A percentile compares a stretch with the other conserved stretches of the same genome.
phyloP scores from a whole-genome alignment of 2,329 filamentous ascomycete species.

The Colletotrichum salicis region DNA sequence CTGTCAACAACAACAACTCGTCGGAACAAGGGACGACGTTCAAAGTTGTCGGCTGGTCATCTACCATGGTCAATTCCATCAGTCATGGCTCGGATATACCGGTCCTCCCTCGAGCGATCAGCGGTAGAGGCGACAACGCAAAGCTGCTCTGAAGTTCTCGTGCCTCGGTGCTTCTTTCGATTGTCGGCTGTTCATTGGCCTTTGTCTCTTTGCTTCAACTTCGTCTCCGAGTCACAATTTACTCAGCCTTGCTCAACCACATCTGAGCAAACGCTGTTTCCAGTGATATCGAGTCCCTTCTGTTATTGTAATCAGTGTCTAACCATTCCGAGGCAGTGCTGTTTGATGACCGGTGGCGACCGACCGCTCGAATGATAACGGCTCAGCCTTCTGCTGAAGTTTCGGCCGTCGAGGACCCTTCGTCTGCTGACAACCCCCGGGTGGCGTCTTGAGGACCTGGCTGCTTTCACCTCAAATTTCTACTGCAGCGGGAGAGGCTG shows the following conservation, averaged over 20 bases:
- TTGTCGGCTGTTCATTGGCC: not conserved
- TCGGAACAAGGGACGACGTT: not conserved
- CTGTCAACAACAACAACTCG: not conserved
- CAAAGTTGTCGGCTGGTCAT: not conserved
- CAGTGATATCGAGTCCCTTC: not conserved
- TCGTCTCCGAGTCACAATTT: not conserved
- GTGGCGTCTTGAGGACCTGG: not conserved
- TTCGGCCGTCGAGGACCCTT: not conserved
- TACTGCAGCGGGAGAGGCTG: constrained; percentile 3
- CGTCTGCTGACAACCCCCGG: not conserved
- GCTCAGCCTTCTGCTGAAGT: not conserved
- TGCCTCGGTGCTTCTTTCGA: too few species aligned
- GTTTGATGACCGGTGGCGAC: not conserved
- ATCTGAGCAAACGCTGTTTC: not conserved
- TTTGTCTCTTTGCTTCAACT: not conserved
- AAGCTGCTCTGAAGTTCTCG: not conserved
- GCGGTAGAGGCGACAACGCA: not conserved
- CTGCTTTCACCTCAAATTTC: not conserved
- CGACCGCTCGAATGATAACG: not conserved
- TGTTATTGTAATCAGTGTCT: not conserved
- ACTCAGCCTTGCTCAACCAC: not conserved
- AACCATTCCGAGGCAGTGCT: not conserved
- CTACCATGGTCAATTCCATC: not conserved
- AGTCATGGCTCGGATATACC: not conserved
- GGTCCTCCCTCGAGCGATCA: not conserved